Base-by-base conservation (phyloP, 176 grass and related monocot species). In the Eremochloa ophiuroides region DNA sequence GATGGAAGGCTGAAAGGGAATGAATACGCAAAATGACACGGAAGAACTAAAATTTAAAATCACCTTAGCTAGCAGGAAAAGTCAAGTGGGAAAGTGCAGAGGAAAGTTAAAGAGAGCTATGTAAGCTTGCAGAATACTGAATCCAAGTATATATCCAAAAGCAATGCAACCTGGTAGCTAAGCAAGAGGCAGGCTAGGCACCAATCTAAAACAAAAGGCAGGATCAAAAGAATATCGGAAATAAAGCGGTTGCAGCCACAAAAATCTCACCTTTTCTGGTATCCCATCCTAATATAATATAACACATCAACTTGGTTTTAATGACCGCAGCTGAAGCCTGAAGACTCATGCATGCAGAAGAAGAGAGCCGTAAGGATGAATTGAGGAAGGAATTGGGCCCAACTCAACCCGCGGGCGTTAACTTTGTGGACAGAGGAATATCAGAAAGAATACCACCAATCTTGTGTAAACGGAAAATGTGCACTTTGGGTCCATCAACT, bases 121-220 rank as follows among this genome's bases (percentile, higher is more conserved):
- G 27, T n/a, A 20, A 80, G 61, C 78, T 81, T 81, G 77, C 70
- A 86, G 37, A 63, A 68, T 75, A 68, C 69, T 37, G 58, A 82
- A 86, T 37, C 47, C 84, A 86, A 69, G 85, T 62, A 87, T 87
- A 87, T 87, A n/a, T n/a, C 40, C 71, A 50, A 76, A 82, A 76
- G 61, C 62, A 68, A 38, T 5, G 20, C 1, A 47, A 26, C 22
- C 28, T 35, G n/a, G n/a, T n/a, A 37, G 2, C 70, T 14, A 43
- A 12, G 3, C 8, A 41, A 41, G 39, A 40, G 38, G 8, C 8
- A 46, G 35, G 47, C 59, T n/a, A 69, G 53, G 15, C 56, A 70
- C 2, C 47, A 38, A 55, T 59, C 62, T 18, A 65, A 65, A 47
- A 75, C 10, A 53, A 42, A 44, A 40, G 22, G 16, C 7, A 68